Conservation (phyloP, 805 yeast species). For the Blastobotrys chiropterorum region DNA sequence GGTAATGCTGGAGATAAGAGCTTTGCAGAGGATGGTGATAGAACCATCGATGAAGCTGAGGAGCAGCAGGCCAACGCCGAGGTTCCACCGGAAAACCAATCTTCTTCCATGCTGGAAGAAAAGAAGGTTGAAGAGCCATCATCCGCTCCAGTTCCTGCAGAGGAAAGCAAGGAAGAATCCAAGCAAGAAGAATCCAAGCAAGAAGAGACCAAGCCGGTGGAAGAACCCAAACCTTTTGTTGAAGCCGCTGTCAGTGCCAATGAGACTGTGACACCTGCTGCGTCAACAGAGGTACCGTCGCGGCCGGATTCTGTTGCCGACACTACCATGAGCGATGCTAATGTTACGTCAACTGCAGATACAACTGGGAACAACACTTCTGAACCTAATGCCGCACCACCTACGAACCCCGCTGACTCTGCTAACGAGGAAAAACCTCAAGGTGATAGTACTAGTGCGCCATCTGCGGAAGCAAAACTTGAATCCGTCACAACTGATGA, state of each 20-base stretch:
- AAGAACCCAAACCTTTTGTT: background rate
- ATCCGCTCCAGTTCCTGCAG: background rate
- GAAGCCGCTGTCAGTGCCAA: too few relatives aligned
- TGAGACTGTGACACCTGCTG: too few relatives aligned
- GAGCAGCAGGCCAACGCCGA: background rate
- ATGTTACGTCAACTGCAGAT: too few relatives aligned
- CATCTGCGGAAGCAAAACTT: too few relatives aligned
- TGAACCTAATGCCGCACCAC: background rate
- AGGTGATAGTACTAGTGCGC: too few relatives aligned
- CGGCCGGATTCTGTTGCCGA: too few relatives aligned
- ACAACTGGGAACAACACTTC: background rate
- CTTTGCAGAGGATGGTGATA: background rate
- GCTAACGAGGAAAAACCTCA: background rate
- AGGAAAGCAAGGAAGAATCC: background rate
- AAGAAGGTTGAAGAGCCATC: background rate
- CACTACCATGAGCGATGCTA: too few relatives aligned
- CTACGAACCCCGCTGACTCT: slow-evolving; percentile 1
- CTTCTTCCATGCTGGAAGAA: background rate
- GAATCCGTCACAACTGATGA: slow-evolving; percentile 1
- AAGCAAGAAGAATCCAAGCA: too few relatives aligned
- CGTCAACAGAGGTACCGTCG: too few relatives aligned
- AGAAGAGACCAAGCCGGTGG: background rate
- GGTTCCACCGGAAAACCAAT: background rate
- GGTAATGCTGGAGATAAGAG: background rate
- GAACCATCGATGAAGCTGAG: slow-evolving; percentile 1